Evolutionary conservation across 2,329 filamentous ascomycete species (phyloP).

Genomic region (Didymella glomerata): DNA sequence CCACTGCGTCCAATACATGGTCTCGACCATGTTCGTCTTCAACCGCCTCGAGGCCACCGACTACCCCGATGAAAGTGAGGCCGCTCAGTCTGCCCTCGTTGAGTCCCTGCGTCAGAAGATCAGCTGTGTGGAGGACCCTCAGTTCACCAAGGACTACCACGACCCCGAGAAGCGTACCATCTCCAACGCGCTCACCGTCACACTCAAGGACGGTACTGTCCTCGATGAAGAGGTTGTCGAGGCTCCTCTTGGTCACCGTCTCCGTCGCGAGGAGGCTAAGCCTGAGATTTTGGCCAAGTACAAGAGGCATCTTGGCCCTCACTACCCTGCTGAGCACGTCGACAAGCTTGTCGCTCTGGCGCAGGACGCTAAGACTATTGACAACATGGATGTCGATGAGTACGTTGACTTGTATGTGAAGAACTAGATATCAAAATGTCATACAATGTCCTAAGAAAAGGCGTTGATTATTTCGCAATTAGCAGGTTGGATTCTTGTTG

Average conservation of each 20-base stretch:
- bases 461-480: background rate
- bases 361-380: conserved; percentile 76
- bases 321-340: conserved; percentile 79
- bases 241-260: conserved; percentile 90
- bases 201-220: conserved; percentile 90
- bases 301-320: conserved; percentile 86
- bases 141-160: conserved; percentile 96
- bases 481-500: background rate
- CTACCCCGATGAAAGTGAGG: conserved; percentile 92
- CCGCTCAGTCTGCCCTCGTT: conserved; percentile 86
- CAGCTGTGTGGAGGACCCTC: conserved; percentile 92
- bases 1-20: conserved; percentile 99
- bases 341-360: conserved; percentile 84
- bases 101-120: conserved; percentile 94
- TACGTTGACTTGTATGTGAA: conserved; percentile 88
- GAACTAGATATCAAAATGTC: conserved; percentile 44
- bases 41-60: conserved; percentile 92
- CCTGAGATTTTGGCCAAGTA: conserved; percentile 96
- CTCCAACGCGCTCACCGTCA: conserved; percentile 94
- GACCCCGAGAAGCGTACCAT: conserved; percentile 93
- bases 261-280: conserved; percentile 95
- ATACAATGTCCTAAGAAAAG: background rate
- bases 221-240: conserved; percentile 91
- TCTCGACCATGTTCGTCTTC: conserved; percentile 92
- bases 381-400: conserved; percentile 85